Base-by-base conservation (phyloP, 768 basidiomycete genomes). In the Mycena albidolilacea region DNA sequence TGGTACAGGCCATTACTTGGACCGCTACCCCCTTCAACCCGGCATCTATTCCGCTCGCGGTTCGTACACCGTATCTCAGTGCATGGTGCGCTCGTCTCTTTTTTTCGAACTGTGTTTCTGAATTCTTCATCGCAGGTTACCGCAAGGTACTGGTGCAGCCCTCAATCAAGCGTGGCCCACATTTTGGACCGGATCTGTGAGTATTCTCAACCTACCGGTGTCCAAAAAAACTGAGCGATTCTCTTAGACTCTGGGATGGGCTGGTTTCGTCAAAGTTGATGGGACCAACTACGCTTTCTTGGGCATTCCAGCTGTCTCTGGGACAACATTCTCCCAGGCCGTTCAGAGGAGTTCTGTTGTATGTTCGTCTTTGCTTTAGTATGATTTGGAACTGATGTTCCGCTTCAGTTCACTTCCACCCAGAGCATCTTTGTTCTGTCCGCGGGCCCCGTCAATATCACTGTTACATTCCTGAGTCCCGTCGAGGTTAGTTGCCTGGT, bases 391-490 rank as follows among this genome's bases (percentile, higher is more conserved):
- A 30, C 30, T 30, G 30, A 30, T 30, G 30, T 30, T 30, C 1
- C 30, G 30, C 30, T 3, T 30, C 30, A 92, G 92, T 92, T 92
- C 77, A 93, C 92, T 3, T 85, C 91, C 5, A 92, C 91, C 0
- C 90, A 91, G 77, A 91, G 89, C 74, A 86, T 84, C 39, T 93
- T 93, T 72, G 84, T 87, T 6, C 77, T 93, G 69, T 85, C 85
- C 4, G 90, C 92, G 10, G 92, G 92, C 5, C 87, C 89, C 5
- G 82, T 93, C 14, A 88, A 91, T 70, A 71, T 93, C 38, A 89
- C 88, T 12, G 85, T 89, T n/a, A 89, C 82, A 11, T 93, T 93
- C 77, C 80, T 92, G 39, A 91, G 90, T 71, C 91, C 91, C 7
- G 87, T 93, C 14, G 91, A 92, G 83, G 91, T 91, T 77, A 54